Base-by-base conservation (phyloP, 306 rosid genomes). In the Malus sieversii region DNA sequence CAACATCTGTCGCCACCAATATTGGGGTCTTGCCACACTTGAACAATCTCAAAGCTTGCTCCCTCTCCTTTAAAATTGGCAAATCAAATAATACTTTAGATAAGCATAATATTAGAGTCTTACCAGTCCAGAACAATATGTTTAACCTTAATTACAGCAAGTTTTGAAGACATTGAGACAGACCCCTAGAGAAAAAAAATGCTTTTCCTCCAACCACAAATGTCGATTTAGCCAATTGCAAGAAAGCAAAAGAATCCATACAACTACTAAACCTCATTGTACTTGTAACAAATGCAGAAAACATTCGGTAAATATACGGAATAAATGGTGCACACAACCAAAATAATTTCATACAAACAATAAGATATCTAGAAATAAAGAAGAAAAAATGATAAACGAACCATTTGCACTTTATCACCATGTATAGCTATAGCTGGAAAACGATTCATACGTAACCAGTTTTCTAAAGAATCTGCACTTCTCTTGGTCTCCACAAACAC, bases 401-500 rank as follows among this genome's bases (percentile, higher is more conserved):
- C 86, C 80, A 46, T 33, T 75, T 83, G 86, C 77, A 75, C 66
- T 83, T 83, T 83, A 74, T 83, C 83, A 23, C 86, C 86, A 46
- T 83, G 86, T 71, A 83, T 83, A 4, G 86, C 83, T 18, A 59
- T 83, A 55, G 83, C 83, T 0, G 83, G 81, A 68, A 75, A 79
- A 45, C 83, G 72, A 40, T 75, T 71, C 58, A 29, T 46, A 10
- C 45, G 66, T 40, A 83, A 73, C 75, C 81, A 79, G 60, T 60
- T 66, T 42, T 83, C 86, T 60, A 79, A 61, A 5, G 80, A 72
- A 79, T 83, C 78, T 22, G 83, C 83, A 20, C 86, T 78, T 57
- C 76, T 75, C 71, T 79, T 83, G 9, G 86, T 83, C 78, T 83
- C 86, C 38, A 83, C 86, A 83, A 83, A 83, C 14, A 83, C 78